Percentiles rank a stretch among this genome's conserved stretches.
phyloP scores from a whole-genome alignment of 768 basidiomycete genomes.

The Phylloporus arenicola region DNA sequence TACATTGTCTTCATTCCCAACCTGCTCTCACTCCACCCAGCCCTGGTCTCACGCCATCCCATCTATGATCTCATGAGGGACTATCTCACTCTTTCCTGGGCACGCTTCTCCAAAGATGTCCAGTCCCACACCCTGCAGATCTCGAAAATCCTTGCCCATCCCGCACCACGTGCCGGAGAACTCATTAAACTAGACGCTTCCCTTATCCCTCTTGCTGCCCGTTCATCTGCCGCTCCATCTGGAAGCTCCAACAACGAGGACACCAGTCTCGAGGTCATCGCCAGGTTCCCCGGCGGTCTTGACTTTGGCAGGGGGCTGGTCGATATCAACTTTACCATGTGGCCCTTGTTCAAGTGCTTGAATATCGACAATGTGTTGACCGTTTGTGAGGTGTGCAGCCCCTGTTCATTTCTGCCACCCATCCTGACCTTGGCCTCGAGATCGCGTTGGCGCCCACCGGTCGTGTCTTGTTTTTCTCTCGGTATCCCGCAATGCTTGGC shows the following conservation, averaged over 20 bases:
- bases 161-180: conserved; percentile 83
- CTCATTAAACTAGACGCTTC: conserved; percentile 83
- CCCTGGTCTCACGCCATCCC: conserved; percentile 85
- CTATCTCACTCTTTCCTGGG: conserved; percentile 93
- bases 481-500: conserved; percentile 89
- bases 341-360: conserved; percentile 90
- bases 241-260: conserved; percentile 27
- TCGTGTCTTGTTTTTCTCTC: conserved; percentile 79
- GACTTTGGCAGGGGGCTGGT: conserved; percentile 89
- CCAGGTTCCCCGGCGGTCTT: conserved; percentile 87
- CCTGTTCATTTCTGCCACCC: neutral
- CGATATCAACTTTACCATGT: conserved; percentile 94
- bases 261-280: conserved; percentile 71
- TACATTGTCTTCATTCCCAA: conserved; percentile 10
- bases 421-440: conserved; percentile 30
- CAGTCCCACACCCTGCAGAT: conserved; percentile 89
- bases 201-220: conserved; percentile 40
- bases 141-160: conserved; percentile 81
- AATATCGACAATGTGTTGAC: conserved; percentile 93
- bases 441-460: conserved; percentile 86
- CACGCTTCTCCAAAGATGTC: conserved; percentile 89
- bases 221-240: conserved; percentile 41
- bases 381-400: conserved; percentile 67
- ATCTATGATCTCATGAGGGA: conserved; percentile 95
- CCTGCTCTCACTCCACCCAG: conserved; percentile 33